Evolutionary conservation across 805 yeast genomes (phyloP).

Genomic region (Groenewaldozyma tartarivorans): DNA sequence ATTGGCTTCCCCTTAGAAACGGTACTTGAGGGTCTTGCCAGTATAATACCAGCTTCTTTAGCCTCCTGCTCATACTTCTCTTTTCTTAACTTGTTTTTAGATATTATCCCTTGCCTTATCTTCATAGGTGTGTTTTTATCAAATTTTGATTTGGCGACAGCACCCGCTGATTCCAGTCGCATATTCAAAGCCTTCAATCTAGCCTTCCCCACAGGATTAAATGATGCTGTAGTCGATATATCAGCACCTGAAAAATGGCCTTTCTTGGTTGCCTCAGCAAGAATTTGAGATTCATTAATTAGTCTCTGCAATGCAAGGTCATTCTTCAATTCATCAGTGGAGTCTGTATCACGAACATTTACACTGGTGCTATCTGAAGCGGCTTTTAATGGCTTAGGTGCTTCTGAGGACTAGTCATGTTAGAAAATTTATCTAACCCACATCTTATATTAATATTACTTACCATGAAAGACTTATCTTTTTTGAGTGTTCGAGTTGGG

Average conservation of each 20-base stretch:
- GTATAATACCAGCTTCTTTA: constrained; percentile 79
- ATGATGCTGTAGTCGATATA: constrained; percentile 18
- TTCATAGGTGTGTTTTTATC: constrained; percentile 82
- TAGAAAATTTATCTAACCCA: not conserved
- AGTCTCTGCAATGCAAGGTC: constrained; percentile 61
- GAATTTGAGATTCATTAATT: constrained; percentile 59
- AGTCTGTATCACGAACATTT: constrained; percentile 23
- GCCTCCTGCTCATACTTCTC: constrained; percentile 67
- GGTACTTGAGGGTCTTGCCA: constrained; percentile 38
- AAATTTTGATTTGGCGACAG: constrained; percentile 22
- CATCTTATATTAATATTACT: not conserved
- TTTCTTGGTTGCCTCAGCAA: constrained; percentile 24
- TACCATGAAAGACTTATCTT: constrained; percentile 23
- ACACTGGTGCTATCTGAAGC: constrained; percentile 5
- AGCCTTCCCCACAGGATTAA: constrained; percentile 30
- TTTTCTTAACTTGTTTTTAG: constrained; percentile 39
- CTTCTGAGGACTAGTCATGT: constrained; percentile 17
- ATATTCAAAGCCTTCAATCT: constrained; percentile 29
- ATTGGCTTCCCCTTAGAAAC: constrained; percentile 31
- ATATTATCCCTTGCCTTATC: constrained; percentile 76
- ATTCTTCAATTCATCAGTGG: constrained; percentile 45
- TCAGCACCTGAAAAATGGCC: constrained; percentile 27
- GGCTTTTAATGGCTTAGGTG: constrained; percentile 22
- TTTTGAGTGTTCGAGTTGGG: constrained; percentile 10
- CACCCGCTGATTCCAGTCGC: constrained; percentile 25